Base-by-base conservation (phyloP, 768 basidiomycete genomes). In the Rhizopogon salebrosus region DNA sequence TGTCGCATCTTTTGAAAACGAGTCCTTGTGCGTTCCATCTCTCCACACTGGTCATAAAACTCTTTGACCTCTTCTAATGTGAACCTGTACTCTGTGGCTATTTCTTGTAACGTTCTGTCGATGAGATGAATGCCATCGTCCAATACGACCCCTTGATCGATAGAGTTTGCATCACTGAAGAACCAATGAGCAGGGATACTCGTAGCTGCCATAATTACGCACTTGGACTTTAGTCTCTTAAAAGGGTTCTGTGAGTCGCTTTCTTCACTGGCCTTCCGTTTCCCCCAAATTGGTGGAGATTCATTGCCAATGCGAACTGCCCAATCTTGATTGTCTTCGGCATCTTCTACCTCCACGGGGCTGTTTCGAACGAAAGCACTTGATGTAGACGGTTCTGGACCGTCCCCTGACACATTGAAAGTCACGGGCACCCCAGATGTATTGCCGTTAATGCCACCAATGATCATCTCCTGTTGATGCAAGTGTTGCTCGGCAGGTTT, bases 41-140 rank as follows among this genome's bases (percentile, higher is more conserved):
- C 87, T 13, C 85, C 84, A 53, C 78, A 85, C 55, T 76, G 80
- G 61, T 89, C 84, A 55, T 89, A 89, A 63, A 81, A 88, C 61
- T 85, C 87, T 61, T 85, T 79, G 13, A 92, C 88, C 67, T 92
- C 89, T 56, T 84, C 83, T 1, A 81, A 64, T 1, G 87, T 87
- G 64, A 92, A 92, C 46, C 83, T 75, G 60, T 74, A 86, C 35
- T 87, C 81, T 34, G 66, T 72, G 6, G 89, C 87, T 58, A 92
- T 89, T 27, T 84, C 80, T 27, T 69, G 67, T 36, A 92, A 77
- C 10, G 72, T 76, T 60, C 80, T 80, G 57, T 89, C 86, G 26
- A 89, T 76, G 41, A 86, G 79, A 63, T 88, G 85, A 41, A 87
- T 65, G 38, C 42, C 13, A 37, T 13, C 2, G 16, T 46, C 45